These are phyloP conservation scores for Akanthomyces uredinophilus DNA, from an alignment of 2,329 filamentous ascomycete genomes.

Conservation along the genomic window DNA sequence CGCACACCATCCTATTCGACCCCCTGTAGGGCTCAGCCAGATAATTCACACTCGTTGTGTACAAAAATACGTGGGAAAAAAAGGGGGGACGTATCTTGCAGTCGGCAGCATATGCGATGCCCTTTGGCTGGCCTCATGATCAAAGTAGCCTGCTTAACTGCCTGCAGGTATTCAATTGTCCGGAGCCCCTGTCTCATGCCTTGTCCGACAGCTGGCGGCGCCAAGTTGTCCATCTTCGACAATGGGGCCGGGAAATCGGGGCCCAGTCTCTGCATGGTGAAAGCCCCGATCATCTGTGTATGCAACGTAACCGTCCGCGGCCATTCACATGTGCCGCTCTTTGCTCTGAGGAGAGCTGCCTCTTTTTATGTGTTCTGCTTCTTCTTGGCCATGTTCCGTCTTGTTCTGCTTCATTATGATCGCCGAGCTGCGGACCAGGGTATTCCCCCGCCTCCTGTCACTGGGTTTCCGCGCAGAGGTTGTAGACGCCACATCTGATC, in stretches of 20 bases:
- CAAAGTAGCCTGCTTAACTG: neutral
- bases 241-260: neutral
- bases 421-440: neutral
- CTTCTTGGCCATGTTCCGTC: neutral
- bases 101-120: neutral
- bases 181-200: neutral
- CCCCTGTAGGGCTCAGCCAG: neutral
- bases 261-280: neutral
- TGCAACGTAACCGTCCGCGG: neutral
- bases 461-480: too few relatives aligned
- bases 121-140: neutral
- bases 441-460: neutral
- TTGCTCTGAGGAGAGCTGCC: neutral
- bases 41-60: neutral
- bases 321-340: neutral
- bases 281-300: neutral
- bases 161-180: neutral
- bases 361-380: neutral
- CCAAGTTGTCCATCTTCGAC: neutral
- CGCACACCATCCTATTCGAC: neutral
- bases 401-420: neutral
- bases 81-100: neutral
- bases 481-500: neutral
- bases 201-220: neutral
- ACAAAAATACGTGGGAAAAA: neutral